Evolutionary conservation across 805 yeast genomes (phyloP), one percentile per base, ranked within the genome.

Genomic region (Hanseniaspora thailandica): DNA sequence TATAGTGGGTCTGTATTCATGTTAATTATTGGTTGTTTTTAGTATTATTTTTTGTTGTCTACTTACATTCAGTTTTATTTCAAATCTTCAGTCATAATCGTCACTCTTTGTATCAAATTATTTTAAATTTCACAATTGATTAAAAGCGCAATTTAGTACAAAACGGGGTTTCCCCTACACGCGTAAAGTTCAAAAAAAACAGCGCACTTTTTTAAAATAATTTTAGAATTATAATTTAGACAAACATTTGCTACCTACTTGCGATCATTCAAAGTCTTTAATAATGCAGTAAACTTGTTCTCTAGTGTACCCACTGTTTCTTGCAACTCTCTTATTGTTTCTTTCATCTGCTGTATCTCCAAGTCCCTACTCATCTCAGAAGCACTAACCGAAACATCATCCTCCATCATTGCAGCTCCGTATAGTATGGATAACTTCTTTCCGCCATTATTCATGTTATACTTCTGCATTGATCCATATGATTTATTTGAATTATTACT

Each of bases 381-480:
- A 39, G 23, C n/a, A 19, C 6, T 40, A 12, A 9, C 20, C 10
- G 39, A 9, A 5, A 17, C 30, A n/a, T 33, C 43, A 19, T 50
- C 45, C 13, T 30, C 44, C 47, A 44, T 35, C 36, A 49, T 41
- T 10, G 47, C 47, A n/a, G 53, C 53, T 2, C 53, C 53, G 31
- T 49, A 49, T 19, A 49, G 15, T 10, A 49, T 41, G 15, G 53
- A 49, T 19, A 49, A 19, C 17, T 44, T 40, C 30, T 53, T 47
- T 30, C 28, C 38, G 34, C 20, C 23, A 13, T 30, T 52, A n/a
- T 25, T 46, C 4, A 7, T 17, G 26, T 19, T 19, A 19, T 26
- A 20, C 9, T 12, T 25, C 23, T 23, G 33, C 6, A 4, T 31
- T 17, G 40, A 43, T 23, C 13, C 35, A 22, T 19, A 36, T 19